phyloP scores from a whole-genome alignment of 225 moss, liverwort and hornwort species.

The Bryoerythrophyllum caledonicum region DNA sequence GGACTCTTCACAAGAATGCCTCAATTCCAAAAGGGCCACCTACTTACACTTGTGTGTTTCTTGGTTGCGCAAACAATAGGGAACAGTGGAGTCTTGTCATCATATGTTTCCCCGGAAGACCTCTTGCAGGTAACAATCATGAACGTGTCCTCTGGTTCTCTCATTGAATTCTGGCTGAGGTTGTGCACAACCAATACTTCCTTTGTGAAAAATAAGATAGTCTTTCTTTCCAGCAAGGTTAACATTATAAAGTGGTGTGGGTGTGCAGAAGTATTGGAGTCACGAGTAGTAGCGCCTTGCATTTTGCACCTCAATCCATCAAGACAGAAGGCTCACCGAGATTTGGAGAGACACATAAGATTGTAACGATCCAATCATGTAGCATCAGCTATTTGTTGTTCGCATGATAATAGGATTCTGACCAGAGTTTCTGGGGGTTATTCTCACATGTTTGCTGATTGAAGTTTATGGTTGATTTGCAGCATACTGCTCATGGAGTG shows the following conservation, averaged over 20 bases:
- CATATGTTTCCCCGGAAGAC: constrained; percentile 44
- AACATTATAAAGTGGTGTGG: constrained; percentile 1
- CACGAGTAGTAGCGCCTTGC: constrained; percentile 26
- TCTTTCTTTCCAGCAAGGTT: not conserved
- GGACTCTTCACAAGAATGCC: too few relatives aligned
- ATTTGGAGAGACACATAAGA: constrained; percentile 50
- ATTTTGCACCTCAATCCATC: constrained; percentile 52
- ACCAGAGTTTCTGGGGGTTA: constrained; percentile 11
- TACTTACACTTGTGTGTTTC: constrained; percentile 15
- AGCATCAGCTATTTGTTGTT: constrained; percentile 7
- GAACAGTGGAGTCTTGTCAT: constrained; percentile 47
- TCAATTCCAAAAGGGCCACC: not conserved
- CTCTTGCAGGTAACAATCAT: constrained; percentile 28
- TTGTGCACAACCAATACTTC: constrained; percentile 8
- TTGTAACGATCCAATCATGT: constrained; percentile 29
- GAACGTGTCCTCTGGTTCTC: too few relatives aligned
- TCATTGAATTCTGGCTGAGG: not conserved
- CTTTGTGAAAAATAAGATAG: not conserved
- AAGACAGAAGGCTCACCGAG: constrained; percentile 37
- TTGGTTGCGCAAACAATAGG: constrained; percentile 18
- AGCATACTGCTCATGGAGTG: constrained; percentile 40
- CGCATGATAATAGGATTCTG: not conserved
- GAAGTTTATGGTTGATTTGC: constrained; percentile 24
- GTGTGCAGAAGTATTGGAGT: constrained; percentile 30
- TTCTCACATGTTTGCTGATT: constrained; percentile 19